Evolutionary conservation across 257 asterid species (phyloP), one percentile per base, ranked within the genome.

Genomic region (Mitragyna speciosa): DNA sequence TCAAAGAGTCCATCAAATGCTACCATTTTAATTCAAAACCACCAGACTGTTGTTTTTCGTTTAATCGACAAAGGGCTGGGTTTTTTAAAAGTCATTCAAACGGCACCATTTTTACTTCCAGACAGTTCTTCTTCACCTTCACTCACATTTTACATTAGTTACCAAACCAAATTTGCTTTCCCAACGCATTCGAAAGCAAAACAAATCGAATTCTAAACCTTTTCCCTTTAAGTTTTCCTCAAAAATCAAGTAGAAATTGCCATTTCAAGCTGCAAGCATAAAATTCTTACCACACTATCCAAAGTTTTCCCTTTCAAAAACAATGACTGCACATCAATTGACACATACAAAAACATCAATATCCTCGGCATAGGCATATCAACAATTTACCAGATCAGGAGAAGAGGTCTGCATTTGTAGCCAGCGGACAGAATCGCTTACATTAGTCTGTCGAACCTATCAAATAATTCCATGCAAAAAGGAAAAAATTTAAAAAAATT

Each of bases 391-490:
- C 73, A 88, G 83, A 86, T 89, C 93, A 66, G 93, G 90, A 31
- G 97, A 88, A 49, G 98, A 87, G 75, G 94, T 90, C 87, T 92
- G 96, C 81, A 94, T 88, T 90, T 94, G 98, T 82, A 94, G 90
- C 97, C 97, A 92, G 58, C 98, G 98, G 22, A 94, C 92, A 28
- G 96, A 91, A 76, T 85, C 86, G 81, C 86, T 72, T 68, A 89
- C 82, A 73, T 82, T 87, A 41, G 87, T 85, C 92, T 87, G 96
- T 58, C 89, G 97, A 78, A 75, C 92, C 98, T 94, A 76, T 48
- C 52, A 31, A 39, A 69, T 6, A 51, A 66, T 47, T 65, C 33
- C 74, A 36, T 36, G 12, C 28, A 22, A 24, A 54, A 17, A 1
- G 7, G 2, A 24, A 26, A 47, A 72, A 76, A 52, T 63, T 43